Evolutionary conservation across 768 basidiomycete genomes (phyloP).

Genomic region (Leccinum ochraceum): DNA sequence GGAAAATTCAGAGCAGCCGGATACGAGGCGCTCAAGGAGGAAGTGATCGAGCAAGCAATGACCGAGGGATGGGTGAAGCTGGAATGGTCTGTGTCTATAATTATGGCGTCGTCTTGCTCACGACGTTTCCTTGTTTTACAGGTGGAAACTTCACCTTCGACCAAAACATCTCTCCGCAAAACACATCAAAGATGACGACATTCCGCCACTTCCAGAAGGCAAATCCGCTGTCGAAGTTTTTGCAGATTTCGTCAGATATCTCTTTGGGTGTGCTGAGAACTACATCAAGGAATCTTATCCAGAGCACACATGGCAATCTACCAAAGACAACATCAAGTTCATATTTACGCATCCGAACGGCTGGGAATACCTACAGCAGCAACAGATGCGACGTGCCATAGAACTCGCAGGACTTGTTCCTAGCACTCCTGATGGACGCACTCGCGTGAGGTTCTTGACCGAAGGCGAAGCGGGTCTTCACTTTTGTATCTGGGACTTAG

Average conservation of each 20-base stretch:
- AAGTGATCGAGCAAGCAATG: conserved; percentile 36
- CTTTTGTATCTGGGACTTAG: conserved; percentile 46
- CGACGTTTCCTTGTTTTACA: conserved; percentile 3
- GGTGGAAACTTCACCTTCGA: conserved; percentile 40
- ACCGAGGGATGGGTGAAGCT: conserved; percentile 44
- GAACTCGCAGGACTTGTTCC: conserved; percentile 50
- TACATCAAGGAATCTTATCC: conserved; percentile 48
- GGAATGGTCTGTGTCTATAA: conserved; percentile 36
- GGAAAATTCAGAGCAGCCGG: conserved; percentile 21
- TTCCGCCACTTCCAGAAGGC: conserved; percentile 41
- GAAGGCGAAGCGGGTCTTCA: conserved; percentile 64
- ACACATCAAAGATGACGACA: conserved; percentile 15
- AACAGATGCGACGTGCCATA: conserved; percentile 51
- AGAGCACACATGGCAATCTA: conserved; percentile 43
- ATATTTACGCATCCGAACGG: conserved; percentile 63
- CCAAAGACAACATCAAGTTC: conserved; percentile 45
- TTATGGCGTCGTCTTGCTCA: too few species aligned
- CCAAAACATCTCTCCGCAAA: conserved; percentile 30
- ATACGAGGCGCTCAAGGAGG: conserved; percentile 41
- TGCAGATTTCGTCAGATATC: conserved; percentile 44
- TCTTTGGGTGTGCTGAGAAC: conserved; percentile 40
- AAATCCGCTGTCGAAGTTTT: conserved; percentile 42
- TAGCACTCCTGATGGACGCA: conserved; percentile 35
- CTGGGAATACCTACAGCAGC: conserved; percentile 60
- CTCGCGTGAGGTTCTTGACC: conserved; percentile 52